Conservation (phyloP, 2,329 filamentous ascomycete species). For the Aspergillus versicolor region DNA sequence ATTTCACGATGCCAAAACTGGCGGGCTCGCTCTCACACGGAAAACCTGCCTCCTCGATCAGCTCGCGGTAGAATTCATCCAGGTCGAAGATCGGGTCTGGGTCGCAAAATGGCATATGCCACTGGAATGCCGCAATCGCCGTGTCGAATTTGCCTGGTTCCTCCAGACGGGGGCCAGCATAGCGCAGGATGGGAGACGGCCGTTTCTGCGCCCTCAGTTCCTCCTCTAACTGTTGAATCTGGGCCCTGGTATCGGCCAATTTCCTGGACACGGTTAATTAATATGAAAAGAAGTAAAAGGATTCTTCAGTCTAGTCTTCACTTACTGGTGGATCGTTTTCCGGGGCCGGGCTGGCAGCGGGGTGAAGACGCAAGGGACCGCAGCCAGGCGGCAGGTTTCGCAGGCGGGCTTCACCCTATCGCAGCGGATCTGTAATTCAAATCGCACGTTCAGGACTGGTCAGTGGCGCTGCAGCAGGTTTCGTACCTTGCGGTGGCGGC, state of each 20-base stretch:
- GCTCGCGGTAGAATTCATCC: background rate
- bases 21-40: background rate
- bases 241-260: constrained; percentile 19
- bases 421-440: constrained; percentile 23
- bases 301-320: no score
- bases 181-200: background rate
- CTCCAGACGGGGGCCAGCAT: background rate
- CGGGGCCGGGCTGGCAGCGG: constrained; percentile 11
- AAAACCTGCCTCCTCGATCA: background rate
- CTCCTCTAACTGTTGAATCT: constrained; percentile 10
- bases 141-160: background rate
- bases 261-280: constrained; percentile 10
- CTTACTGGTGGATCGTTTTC: constrained; percentile 25
- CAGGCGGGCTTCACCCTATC: constrained; percentile 26
- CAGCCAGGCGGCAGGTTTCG: constrained; percentile 25
- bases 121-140: background rate
- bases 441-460: no score
- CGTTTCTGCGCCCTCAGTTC: background rate
- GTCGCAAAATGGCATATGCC: background rate
- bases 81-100: background rate
- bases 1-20: constrained; percentile 9
- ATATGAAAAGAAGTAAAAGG: no score
- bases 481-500: constrained; percentile 24
- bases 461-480: background rate
- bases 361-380: constrained; percentile 22